A percentile compares a stretch with the other conserved stretches of the same genome.
Conservation (phyloP, 1,284 basidiomycete species). For the Moesziomyces parantarcticus region DNA sequence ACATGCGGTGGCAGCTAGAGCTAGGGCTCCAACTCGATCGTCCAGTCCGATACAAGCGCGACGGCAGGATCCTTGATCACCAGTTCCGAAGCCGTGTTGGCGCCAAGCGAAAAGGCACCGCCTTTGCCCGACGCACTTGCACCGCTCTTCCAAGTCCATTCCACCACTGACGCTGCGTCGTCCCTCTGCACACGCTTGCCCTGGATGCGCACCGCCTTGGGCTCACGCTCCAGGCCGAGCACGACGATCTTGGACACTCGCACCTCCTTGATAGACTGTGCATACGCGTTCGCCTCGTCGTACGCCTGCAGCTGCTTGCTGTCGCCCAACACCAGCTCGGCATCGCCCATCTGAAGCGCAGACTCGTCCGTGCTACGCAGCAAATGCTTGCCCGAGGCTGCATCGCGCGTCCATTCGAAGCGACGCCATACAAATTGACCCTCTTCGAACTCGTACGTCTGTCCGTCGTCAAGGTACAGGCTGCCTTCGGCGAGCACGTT, state of each 20-base stretch:
- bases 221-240: constrained; percentile 55
- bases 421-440: constrained; percentile 79
- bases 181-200: constrained; percentile 23
- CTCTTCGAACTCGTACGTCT: constrained; percentile 79
- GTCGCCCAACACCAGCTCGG: constrained; percentile 29
- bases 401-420: constrained; percentile 45
- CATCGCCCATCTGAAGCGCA: constrained; percentile 17
- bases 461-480: constrained; percentile 95
- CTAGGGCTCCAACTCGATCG: constrained; percentile 46
- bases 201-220: constrained; percentile 32
- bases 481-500: constrained; percentile 76
- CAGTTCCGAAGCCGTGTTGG: constrained; percentile 50
- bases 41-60: constrained; percentile 54
- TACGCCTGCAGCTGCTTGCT: constrained; percentile 40
- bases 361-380: constrained; percentile 44
- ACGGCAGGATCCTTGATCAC: constrained; percentile 60
- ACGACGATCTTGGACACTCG: constrained; percentile 64
- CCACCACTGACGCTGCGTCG: constrained; percentile 8
- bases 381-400: constrained; percentile 17
- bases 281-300: constrained; percentile 49
- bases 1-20: neutral
- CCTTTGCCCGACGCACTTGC: constrained; percentile 32
- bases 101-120: constrained; percentile 11
- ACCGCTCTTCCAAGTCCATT: constrained; percentile 51
- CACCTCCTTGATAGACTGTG: constrained; percentile 49